Conservation (phyloP, 2,329 filamentous ascomycete species). For the Cytospora paraplurivora region DNA sequence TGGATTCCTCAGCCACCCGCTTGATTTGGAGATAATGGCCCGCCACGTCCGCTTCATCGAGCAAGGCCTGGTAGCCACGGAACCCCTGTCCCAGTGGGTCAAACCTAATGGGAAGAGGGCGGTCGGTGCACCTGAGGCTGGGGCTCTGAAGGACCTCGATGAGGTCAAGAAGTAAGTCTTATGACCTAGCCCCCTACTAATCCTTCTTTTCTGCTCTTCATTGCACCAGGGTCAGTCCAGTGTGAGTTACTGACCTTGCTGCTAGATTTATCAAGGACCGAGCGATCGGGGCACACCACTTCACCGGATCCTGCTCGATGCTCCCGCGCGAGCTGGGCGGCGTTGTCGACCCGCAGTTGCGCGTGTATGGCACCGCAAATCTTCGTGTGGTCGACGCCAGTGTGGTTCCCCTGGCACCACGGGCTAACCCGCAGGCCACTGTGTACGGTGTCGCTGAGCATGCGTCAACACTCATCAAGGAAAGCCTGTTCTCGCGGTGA, state of each 20-base stretch:
- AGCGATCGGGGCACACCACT: slow-evolving; percentile 12
- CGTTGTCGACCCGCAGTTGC: slow-evolving; percentile 14
- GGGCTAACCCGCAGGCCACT: slow-evolving; percentile 9
- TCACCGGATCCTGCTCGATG: slow-evolving; percentile 13
- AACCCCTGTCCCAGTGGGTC: slow-evolving; percentile 44
- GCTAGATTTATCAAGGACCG: slow-evolving; percentile 16
- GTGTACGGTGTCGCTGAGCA: slow-evolving; percentile 15
- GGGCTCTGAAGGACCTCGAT: slow-evolving; percentile 17
- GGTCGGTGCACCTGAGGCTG: slow-evolving; percentile 5
- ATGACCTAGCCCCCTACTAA: neutral
- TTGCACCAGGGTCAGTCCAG: neutral
- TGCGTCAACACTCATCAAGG: neutral
- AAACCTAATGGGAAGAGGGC: slow-evolving; percentile 28
- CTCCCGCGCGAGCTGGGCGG: slow-evolving; percentile 14
- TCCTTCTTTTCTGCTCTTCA: neutral
- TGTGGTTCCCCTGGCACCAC: slow-evolving; percentile 11
- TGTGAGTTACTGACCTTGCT: neutral
- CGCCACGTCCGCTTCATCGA: slow-evolving; percentile 11
- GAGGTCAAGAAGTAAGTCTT: slow-evolving; percentile 19
- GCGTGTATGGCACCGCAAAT: slow-evolving; percentile 13
- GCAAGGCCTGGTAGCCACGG: slow-evolving; percentile 40
- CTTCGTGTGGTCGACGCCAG: slow-evolving; percentile 15
- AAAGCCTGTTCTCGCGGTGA: neutral
- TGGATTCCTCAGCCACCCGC: neutral
- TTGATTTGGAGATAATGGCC: slow-evolving; percentile 7